Conservation (phyloP, 495 filamentous ascomycete genomes). For the Lophium mytilinum region DNA sequence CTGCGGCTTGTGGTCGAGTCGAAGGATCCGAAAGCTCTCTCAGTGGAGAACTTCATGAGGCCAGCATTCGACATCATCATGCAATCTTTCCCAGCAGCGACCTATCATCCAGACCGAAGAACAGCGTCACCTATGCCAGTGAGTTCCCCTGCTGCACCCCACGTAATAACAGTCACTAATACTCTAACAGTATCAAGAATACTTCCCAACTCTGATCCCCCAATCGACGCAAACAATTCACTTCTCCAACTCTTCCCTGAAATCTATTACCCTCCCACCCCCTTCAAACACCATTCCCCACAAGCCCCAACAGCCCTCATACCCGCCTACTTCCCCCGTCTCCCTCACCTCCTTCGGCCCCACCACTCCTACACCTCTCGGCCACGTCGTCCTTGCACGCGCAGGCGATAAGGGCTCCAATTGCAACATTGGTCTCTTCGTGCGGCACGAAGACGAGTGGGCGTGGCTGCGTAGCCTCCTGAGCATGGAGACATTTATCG, state of each 20-base stretch:
- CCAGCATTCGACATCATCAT: too few relatives aligned
- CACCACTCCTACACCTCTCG: conserved; percentile 20
- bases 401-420: conserved; percentile 27
- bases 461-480: conserved; percentile 31
- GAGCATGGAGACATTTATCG: conserved; percentile 28
- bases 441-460: conserved; percentile 32
- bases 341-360: conserved; percentile 18
- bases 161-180: too few relatives aligned
- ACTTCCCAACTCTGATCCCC: too few relatives aligned
- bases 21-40: conserved; percentile 20
- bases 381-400: conserved; percentile 24
- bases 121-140: too few relatives aligned
- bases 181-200: too few relatives aligned
- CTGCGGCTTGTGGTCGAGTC: conserved; percentile 33
- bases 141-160: too few relatives aligned
- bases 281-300: not conserved
- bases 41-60: not conserved
- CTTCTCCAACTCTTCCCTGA: too few relatives aligned
- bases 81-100: too few relatives aligned
- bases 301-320: conserved; percentile 17
- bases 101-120: too few relatives aligned
- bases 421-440: conserved; percentile 28
- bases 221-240: too few relatives aligned
- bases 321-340: conserved; percentile 20
- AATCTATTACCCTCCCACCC: too few relatives aligned